Evolutionary conservation across 2,329 filamentous ascomycete species (phyloP).

Genomic region (Cladobotryum protrusum): DNA sequence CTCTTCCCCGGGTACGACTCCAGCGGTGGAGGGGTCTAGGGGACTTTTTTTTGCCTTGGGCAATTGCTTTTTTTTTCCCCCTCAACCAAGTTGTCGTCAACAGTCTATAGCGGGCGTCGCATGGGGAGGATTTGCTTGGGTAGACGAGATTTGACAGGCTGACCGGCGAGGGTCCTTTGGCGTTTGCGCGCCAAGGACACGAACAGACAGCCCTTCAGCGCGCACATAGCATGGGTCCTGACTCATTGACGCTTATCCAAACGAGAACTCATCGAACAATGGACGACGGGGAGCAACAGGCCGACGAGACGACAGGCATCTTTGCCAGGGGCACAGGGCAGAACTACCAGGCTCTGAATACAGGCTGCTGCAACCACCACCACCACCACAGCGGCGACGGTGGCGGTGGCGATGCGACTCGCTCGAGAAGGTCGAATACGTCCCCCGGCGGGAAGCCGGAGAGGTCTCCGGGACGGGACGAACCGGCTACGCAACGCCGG

Average conservation of each 20-base stretch:
- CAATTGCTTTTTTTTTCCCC: too few relatives aligned
- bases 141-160: background rate
- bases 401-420: constrained; percentile 2
- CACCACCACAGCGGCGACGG: background rate
- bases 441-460: background rate
- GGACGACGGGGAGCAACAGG: constrained; percentile 11
- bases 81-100: too few relatives aligned
- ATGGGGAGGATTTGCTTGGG: background rate
- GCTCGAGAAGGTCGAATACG: constrained; percentile 7
- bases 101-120: too few relatives aligned
- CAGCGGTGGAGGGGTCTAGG: too few relatives aligned
- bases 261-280: background rate
- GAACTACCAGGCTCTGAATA: constrained; percentile 35
- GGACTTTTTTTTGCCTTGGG: too few relatives aligned
- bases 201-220: constrained; percentile 11
- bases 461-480: background rate
- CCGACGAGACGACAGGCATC: constrained; percentile 39
- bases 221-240: constrained; percentile 11
- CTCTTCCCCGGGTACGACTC: background rate
- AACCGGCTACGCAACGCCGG: background rate
- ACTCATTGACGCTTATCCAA: constrained; percentile 8
- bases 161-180: too few relatives aligned
- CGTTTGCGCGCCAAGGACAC: background rate
- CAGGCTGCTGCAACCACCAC: constrained; percentile 12
- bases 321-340: constrained; percentile 28